A percentile compares a stretch with the other conserved stretches of the same genome.
Evolutionary conservation across 805 yeast species (phyloP).

Genomic region (Saturnispora diversa): DNA sequence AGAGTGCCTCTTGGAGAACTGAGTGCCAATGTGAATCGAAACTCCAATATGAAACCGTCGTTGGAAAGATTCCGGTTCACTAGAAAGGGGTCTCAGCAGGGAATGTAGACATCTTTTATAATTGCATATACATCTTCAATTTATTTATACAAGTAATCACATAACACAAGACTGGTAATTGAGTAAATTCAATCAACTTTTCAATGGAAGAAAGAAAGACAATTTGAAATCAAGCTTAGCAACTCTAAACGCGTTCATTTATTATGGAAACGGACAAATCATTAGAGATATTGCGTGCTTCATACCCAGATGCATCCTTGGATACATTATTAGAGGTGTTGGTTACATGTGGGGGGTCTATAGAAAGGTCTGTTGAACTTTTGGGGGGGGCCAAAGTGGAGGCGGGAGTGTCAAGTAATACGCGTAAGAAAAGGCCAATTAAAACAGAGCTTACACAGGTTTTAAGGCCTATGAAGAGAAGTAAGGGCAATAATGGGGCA

Average conservation of each 20-base stretch:
- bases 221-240: not conserved
- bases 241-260: not conserved
- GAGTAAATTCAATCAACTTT: too few relatives aligned
- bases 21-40: not conserved
- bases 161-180: too few relatives aligned
- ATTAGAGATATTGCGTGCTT: slow-evolving; percentile 29
- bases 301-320: slow-evolving; percentile 38
- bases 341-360: slow-evolving; percentile 45
- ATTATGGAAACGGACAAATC: slow-evolving; percentile 32
- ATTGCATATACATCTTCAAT: too few relatives aligned
- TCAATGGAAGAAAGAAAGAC: not conserved
- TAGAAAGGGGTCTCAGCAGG: too few relatives aligned
- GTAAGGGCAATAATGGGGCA: slow-evolving; percentile 2
- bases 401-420: too few relatives aligned
- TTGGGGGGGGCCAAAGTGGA: too few relatives aligned
- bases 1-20: slow-evolving; percentile 7
- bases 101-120: too few relatives aligned
- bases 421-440: too few relatives aligned
- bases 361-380: slow-evolving; percentile 31
- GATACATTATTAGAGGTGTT: slow-evolving; percentile 43
- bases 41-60: not conserved
- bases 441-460: too few relatives aligned
- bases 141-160: too few relatives aligned
- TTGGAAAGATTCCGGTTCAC: not conserved
- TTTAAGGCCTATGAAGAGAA: not conserved